phyloP scores from a whole-genome alignment of 805 yeast species.

The Wickerhamomyces chambardii region DNA sequence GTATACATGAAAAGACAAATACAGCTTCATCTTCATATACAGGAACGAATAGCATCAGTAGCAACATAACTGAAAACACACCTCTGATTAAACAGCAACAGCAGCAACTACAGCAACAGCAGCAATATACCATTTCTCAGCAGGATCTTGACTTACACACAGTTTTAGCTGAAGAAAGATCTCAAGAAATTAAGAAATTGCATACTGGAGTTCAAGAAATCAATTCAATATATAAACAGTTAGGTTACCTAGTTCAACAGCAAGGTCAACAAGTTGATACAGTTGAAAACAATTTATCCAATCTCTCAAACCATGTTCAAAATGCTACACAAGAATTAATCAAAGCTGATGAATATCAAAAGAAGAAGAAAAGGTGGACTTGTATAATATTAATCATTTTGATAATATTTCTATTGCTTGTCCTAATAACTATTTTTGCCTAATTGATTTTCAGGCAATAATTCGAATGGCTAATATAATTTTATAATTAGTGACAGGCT shows the following conservation, averaged over 20 bases:
- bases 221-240: constrained; percentile 75
- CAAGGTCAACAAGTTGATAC: constrained; percentile 84
- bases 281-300: constrained; percentile 69
- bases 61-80: constrained; percentile 25
- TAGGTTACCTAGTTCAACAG: constrained; percentile 69
- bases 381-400: constrained; percentile 55
- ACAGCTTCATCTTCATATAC: constrained; percentile 3
- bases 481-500: no score
- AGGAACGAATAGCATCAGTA: no score
- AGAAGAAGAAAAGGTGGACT: constrained; percentile 62
- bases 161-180: constrained; percentile 61
- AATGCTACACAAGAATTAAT: constrained; percentile 62
- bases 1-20: constrained; percentile 20
- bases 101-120: constrained; percentile 25
- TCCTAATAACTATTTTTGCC: constrained; percentile 40
- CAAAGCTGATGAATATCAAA: constrained; percentile 72
- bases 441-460: no score
- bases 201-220: constrained; percentile 78
- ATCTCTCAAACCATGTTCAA: constrained; percentile 53
- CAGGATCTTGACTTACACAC: constrained; percentile 57
- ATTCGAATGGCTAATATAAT: no score
- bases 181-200: constrained; percentile 61
- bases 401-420: constrained; percentile 45
- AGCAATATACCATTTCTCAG: constrained; percentile 26
- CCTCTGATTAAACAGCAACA: constrained; percentile 27